Conservation (phyloP, 2,329 filamentous ascomycete genomes). For the Lasiodiplodia hormozganensis region DNA sequence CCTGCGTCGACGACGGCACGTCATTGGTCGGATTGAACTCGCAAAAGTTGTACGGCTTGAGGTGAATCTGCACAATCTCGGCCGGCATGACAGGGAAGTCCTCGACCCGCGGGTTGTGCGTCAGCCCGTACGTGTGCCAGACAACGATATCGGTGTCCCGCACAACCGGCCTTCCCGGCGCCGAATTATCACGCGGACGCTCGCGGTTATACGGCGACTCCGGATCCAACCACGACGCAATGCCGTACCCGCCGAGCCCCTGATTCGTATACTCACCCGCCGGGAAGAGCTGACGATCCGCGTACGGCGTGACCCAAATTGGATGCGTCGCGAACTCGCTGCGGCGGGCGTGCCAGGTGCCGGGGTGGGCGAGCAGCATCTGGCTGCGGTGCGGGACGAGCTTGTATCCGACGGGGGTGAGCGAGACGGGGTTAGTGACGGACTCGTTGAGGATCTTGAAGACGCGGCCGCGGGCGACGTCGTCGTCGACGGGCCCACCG, state of each 20-base stretch:
- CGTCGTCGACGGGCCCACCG: slow-evolving; percentile 60
- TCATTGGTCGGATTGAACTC: slow-evolving; percentile 60
- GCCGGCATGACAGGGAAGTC: slow-evolving; percentile 52
- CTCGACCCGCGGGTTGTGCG: slow-evolving; percentile 56
- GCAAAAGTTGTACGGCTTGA: slow-evolving; percentile 62
- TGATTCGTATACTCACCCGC: slow-evolving; percentile 58
- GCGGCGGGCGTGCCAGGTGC: slow-evolving; percentile 53
- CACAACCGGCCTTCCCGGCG: slow-evolving; percentile 51
- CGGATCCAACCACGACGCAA: slow-evolving; percentile 37
- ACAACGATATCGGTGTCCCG: slow-evolving; percentile 56
- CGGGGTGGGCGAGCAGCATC: slow-evolving; percentile 56
- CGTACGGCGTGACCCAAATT: slow-evolving; percentile 62
- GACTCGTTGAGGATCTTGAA: slow-evolving; percentile 62
- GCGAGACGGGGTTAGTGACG: slow-evolving; percentile 53
- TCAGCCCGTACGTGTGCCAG: slow-evolving; percentile 59
- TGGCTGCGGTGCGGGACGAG: slow-evolving; percentile 56
- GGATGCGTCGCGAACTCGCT: slow-evolving; percentile 60
- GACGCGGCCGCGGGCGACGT: slow-evolving; percentile 60
- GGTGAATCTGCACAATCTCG: slow-evolving; percentile 56
- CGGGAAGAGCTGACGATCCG: slow-evolving; percentile 59
- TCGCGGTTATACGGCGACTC: no score
- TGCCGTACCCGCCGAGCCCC: slow-evolving; percentile 51
- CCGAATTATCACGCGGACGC: slow-evolving; percentile 44
- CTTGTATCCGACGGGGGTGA: slow-evolving; percentile 57
- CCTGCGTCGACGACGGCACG: slow-evolving; percentile 46